Conservation (phyloP, 176 grass and related monocot genomes). For the Oryza nivara region DNA sequence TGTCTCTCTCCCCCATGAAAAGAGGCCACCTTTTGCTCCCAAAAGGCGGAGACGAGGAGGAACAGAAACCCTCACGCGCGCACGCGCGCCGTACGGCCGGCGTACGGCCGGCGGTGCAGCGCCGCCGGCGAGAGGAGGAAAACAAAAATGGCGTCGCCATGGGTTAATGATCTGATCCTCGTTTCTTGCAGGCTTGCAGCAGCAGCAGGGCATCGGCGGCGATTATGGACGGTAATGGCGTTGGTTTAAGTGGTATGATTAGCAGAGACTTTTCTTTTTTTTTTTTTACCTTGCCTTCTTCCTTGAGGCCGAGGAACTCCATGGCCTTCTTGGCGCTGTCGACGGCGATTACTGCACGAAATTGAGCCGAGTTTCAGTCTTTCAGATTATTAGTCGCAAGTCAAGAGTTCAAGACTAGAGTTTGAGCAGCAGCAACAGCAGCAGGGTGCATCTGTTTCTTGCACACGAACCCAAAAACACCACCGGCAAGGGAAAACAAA, state of each 20-base stretch:
- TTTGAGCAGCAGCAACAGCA: not conserved
- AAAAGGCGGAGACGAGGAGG: slow-evolving; percentile 17
- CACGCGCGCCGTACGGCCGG: slow-evolving; percentile 9
- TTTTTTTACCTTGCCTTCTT: slow-evolving; percentile 55
- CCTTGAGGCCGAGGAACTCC: slow-evolving; percentile 82
- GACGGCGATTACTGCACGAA: slow-evolving; percentile 76
- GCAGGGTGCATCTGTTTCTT: not conserved
- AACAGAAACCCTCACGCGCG: slow-evolving; percentile 48
- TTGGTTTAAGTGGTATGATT: not conserved
- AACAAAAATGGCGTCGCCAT: not conserved
- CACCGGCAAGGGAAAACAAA: not conserved
- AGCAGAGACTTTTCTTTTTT: no score
- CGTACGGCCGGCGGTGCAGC: slow-evolving; percentile 14
- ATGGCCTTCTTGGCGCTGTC: slow-evolving; percentile 92
- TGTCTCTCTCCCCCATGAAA: slow-evolving; percentile 32
- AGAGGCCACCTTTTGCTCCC: slow-evolving; percentile 46
- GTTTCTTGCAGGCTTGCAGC: no score
- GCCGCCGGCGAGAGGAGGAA: not conserved
- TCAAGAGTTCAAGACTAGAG: not conserved
- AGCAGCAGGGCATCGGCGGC: not conserved
- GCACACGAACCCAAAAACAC: no score
- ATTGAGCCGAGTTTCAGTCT: not conserved
- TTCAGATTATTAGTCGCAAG: not conserved
- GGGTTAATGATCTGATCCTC: no score
- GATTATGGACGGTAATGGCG: not conserved